Evolutionary conservation across 768 basidiomycete species (phyloP), one percentile per base, ranked within the genome.

Genomic region (Amanita brunnescens): DNA sequence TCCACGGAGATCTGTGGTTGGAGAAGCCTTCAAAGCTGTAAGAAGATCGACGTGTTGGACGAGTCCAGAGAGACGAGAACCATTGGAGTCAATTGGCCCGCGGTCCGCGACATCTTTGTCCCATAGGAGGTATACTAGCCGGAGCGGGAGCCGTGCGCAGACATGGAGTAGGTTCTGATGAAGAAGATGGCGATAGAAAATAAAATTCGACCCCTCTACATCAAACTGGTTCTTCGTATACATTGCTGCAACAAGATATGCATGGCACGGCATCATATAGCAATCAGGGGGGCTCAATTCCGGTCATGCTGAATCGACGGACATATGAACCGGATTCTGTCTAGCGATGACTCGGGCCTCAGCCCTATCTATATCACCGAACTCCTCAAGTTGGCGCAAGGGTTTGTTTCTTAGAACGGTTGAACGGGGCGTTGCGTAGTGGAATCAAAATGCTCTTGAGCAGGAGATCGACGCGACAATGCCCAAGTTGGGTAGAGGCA

Each of bases 381-480:
- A 33, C 65, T 89, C 35, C 69, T 79, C 45, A 71, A 77, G 50
- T 77, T 71, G 45, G 85, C 89, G 1, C 78, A 81, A 59, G 70
- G 70, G 13, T 73, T 89, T 26, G 84, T 85, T 10, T 70, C 74
- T 45, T 72, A n/a, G 83, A 86, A 54, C 73, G 75, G 55, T 66
- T 92, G 49, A 86, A 87, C 57, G 73, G 59, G 47, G 68, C 85
- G 56, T 63, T 91, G 57, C 71, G 81, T 41, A 60, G 64, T 1
- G 79, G 76, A 2, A 81, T 79, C 12, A 67, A 72, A 50, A 66
- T 37, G 83, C 89, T 1, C 63, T 90, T 46, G 85, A 88, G 55
- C 74, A 78, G 49, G 85, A 89, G 64, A 83, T 92, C 43, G 78
- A 85, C 34, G 78, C 83, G 78, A 74, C 30, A 74, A 71, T 29